Base-by-base conservation (phyloP, 2,329 filamentous ascomycete genomes). In the Cordyceps javanica region DNA sequence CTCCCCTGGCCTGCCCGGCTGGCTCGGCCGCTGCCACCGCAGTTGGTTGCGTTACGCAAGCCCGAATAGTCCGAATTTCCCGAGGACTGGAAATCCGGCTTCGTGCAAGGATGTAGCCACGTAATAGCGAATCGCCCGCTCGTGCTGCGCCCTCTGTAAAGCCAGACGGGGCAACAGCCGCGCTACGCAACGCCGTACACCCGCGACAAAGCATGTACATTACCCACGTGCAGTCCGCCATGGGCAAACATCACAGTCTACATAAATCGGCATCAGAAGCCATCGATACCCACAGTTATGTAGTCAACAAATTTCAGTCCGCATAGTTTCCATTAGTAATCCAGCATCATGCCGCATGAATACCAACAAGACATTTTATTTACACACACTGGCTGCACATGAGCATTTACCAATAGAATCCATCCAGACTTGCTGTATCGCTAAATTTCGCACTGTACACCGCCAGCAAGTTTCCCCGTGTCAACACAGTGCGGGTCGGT, bases 401-500 rank as follows among this genome's bases (percentile, higher is more conserved):
- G n/a, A n/a, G n/a, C n/a, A n/a, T n/a, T n/a, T n/a, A n/a, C n/a
- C n/a, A n/a, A n/a, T n/a, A n/a, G 5, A 41, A 23, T 25, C 3
- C 16, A 34, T 14, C 26, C 14, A 4, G 4, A 1, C 10, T 36
- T 16, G 52, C 41, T 30, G 55, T 57, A 16, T 28, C 14, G 3
- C 19, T 7, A 1, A 19, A 4, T 19, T 3, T n/a, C 49, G 36
- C 57, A 59, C 57, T 55, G 48, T 59, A 39, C 8, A 16, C 44
- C 8, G 3, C 14, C n/a, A 38, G n/a, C 16, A 6, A 16, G 3
- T 21, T 36, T 38, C 5, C 19, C 19, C 16, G 9, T 8, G 11
- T 16, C 28, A 48, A 42, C 50, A 59, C 57, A 59, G 57, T 59
- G 57, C 45, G 45, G 34, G n/a, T 34, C 45, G 13, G 57, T 23